These are phyloP conservation scores for Acanthamoeba castellanii DNA, from an alignment of 208 protist species.

Conservation along the genomic window DNA sequence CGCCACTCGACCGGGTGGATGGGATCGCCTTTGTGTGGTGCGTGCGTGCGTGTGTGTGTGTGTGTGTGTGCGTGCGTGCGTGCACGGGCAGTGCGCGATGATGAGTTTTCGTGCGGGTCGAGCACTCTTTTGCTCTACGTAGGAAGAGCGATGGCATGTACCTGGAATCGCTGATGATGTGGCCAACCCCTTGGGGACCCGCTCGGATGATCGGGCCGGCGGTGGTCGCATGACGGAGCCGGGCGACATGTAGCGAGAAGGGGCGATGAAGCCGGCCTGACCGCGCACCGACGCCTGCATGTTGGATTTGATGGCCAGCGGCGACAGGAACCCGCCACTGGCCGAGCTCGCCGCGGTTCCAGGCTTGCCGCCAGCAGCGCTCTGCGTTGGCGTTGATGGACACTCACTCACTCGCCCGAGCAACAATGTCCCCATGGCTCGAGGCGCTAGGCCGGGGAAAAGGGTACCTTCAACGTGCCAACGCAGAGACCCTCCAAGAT, in stretches of 20 bases:
- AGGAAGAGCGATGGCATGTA: too few relatives aligned
- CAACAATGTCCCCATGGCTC: not conserved
- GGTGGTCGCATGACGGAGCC: not conserved
- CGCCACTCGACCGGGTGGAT: not conserved
- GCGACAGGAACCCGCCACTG: constrained; percentile 19
- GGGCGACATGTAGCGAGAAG: not conserved
- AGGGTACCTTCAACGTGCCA: constrained; percentile 41
- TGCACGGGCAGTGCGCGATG: not conserved
- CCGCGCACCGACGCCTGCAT: constrained; percentile 3
- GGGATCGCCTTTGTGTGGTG: not conserved
- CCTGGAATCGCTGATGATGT: not conserved
- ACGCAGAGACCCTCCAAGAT: constrained; percentile 79
- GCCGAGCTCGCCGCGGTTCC: too few relatives aligned
- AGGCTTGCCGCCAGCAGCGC: not conserved
- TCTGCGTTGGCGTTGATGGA: not conserved
- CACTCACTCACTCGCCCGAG: too few relatives aligned
- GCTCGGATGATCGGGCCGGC: not conserved
- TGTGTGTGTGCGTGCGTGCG: not conserved
- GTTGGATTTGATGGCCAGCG: constrained; percentile 49
- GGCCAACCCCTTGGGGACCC: not conserved
- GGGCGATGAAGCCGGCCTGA: not conserved
- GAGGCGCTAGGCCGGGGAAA: not conserved
- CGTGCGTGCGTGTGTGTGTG: not conserved
- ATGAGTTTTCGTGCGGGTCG: not conserved
- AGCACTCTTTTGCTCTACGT: too few relatives aligned